Evolutionary conservation across 106 monocot genomes (phyloP).

Genomic region (Dendrobium chrysotoxum): DNA sequence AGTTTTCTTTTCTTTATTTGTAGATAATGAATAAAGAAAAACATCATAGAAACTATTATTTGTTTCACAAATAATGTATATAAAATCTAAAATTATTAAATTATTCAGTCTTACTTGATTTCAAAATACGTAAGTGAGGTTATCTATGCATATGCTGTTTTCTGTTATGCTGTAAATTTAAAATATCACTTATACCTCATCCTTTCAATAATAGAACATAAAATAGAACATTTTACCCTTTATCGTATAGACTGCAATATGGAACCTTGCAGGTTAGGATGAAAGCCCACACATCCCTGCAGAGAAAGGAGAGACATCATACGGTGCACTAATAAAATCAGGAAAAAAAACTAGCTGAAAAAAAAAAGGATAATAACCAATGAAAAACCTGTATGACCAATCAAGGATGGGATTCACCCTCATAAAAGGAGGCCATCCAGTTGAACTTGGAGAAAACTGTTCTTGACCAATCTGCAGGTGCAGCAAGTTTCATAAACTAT

Average conservation of each 20-base stretch:
- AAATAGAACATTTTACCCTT: constrained; percentile 56
- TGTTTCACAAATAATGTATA: neutral
- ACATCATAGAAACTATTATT: neutral
- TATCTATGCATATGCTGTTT: neutral
- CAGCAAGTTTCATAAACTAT: constrained; percentile 7
- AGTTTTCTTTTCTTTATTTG: neutral
- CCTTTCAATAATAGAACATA: neutral
- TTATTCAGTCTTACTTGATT: neutral
- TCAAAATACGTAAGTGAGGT: neutral
- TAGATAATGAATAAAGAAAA: neutral
- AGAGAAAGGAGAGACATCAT: constrained; percentile 6
- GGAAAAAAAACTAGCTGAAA: neutral
- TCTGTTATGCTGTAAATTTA: neutral
- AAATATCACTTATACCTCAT: neutral
- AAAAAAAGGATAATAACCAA: constrained; percentile 14
- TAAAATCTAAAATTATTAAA: neutral
- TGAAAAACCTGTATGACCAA: constrained; percentile 96
- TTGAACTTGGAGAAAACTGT: constrained; percentile 96
- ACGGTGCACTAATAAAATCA: neutral
- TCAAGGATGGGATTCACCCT: constrained; percentile 99
- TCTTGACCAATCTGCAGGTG: constrained; percentile 86
- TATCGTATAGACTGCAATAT: constrained; percentile 91
- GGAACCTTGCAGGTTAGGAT: constrained; percentile 79
- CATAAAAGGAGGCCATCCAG: constrained; percentile 99
- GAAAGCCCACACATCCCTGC: constrained; percentile 98